Percentiles rank a stretch among this genome's conserved stretches.
These are phyloP conservation scores for Eimeria falciformis DNA, from an alignment of 169 alveolate genomes.

Conservation along the genomic window DNA sequence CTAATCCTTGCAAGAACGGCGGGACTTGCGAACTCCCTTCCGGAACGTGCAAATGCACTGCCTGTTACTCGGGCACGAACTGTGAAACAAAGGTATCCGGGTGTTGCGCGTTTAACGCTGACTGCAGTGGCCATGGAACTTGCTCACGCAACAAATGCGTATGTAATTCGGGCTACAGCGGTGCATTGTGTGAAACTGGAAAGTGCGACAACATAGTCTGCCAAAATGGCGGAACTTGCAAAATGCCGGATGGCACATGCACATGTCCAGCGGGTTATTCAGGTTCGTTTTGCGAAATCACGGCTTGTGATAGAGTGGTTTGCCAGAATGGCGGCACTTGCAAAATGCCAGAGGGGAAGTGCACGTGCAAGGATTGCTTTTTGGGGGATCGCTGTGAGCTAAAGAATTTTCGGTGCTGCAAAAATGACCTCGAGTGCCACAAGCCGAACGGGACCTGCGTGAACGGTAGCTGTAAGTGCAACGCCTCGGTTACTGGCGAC, in stretches of 20 bases:
- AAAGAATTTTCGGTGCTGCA: constrained; percentile 63
- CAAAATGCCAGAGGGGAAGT: constrained; percentile 65
- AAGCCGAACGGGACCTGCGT: constrained; percentile 60
- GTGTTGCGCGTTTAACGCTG: constrained; percentile 50
- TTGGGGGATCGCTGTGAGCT: constrained; percentile 51
- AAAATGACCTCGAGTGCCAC: constrained; percentile 56
- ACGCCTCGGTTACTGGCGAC: constrained; percentile 64
- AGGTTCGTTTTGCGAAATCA: constrained; percentile 61
- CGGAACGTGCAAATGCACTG: constrained; percentile 62
- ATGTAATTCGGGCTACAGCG: constrained; percentile 69
- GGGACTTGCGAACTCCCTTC: constrained; percentile 63
- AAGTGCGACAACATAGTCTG: constrained; percentile 52
- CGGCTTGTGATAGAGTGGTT: constrained; percentile 37
- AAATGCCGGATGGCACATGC: constrained; percentile 57
- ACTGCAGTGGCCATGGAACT: constrained; percentile 69
- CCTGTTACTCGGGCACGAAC: constrained; percentile 53
- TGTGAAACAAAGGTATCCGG: constrained; percentile 37
- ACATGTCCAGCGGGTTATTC: constrained; percentile 60
- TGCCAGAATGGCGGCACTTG: constrained; percentile 72
- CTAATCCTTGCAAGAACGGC: constrained; percentile 52
- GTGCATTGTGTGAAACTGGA: constrained; percentile 57
- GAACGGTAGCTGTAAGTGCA: constrained; percentile 56
- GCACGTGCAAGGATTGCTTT: constrained; percentile 66
- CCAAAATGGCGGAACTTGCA: constrained; percentile 65
- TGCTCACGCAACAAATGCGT: constrained; percentile 68